Evolutionary conservation across 192 early-diverging fungal species (phyloP), one percentile per base, ranked within the genome.

Genomic region (Podila epicladia): DNA sequence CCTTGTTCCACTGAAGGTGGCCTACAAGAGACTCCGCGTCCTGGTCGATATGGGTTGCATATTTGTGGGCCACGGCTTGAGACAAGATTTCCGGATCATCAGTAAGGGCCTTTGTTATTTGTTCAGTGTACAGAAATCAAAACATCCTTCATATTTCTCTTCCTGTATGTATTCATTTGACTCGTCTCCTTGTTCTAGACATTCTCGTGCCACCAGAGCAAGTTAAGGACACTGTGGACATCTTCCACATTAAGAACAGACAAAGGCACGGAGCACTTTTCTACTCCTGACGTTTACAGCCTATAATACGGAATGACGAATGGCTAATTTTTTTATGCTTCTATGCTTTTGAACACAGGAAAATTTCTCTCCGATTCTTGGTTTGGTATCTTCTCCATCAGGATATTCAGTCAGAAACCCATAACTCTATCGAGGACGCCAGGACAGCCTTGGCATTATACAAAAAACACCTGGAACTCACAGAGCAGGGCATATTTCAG

Each of bases 381-480:
- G 93, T 95, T 2, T 99, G 97, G 96, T 91, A 89, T 82, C 68
- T 99, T 12, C 86, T 94, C 32, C 77, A 88, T 9, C 85, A 94
- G 55, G 91, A 95, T 38, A 97, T 99, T 72, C 98, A 99, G 74
- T 88, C 86, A 8, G 91, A 93, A 2, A 92, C 93, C 13, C 98
- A 99, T 83, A 95, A 97, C 72, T 96, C 94, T 77, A 92, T 98
- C 11, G 96, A 97, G 73, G 98, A 99, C 83, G 94, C 98, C 0
- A 85, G 89, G 55, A 94, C 96, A 28, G 93, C 97, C 0, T 84
- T 99, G 19, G 80, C 87, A 19, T 84, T 99, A 2, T 98, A 96
- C 75, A 92, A 95, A 70, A 91, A 92, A 69, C 97, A 97, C 73
- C 64, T 90, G 4, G 86, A 93, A 65, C 86, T 92, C 32, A 77